Conservation (phyloP, 1,139 yeast species). For the Taphrina sp. region DNA sequence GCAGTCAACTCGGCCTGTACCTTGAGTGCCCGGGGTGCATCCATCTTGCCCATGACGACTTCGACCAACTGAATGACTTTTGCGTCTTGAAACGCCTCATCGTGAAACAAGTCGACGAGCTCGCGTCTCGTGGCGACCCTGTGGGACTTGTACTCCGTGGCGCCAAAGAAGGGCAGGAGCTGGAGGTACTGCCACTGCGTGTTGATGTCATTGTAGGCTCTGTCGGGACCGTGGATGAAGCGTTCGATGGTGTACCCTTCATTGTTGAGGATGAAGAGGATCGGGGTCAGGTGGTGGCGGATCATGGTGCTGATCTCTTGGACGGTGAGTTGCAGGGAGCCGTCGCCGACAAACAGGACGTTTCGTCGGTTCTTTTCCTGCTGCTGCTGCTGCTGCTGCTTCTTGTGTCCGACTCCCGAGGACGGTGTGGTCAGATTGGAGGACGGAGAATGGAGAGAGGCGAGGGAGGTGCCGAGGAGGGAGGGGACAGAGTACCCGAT, state of each 20-base stretch:
- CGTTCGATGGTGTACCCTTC: slow-evolving; percentile 87
- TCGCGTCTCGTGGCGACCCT: slow-evolving; percentile 45
- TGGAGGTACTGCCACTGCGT: slow-evolving; percentile 76
- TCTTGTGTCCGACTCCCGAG: no score
- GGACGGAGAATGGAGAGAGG: slow-evolving; percentile 57
- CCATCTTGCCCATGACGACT: slow-evolving; percentile 56
- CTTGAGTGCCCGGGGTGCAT: slow-evolving; percentile 59
- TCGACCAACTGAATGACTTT: slow-evolving; percentile 57
- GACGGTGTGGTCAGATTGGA: no score
- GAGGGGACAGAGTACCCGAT: slow-evolving; percentile 88
- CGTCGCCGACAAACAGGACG: slow-evolving; percentile 78
- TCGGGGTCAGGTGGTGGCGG: slow-evolving; percentile 59
- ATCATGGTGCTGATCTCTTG: slow-evolving; percentile 73
- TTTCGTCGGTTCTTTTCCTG: slow-evolving; percentile 56
- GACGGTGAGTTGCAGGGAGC: slow-evolving; percentile 86
- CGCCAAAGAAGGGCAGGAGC: slow-evolving; percentile 65
- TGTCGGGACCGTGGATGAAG: slow-evolving; percentile 71
- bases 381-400: no score
- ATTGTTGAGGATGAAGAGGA: slow-evolving; percentile 71
- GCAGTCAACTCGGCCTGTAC: slow-evolving; percentile 39
- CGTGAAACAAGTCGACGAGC: slow-evolving; percentile 46
- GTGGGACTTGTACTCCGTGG: slow-evolving; percentile 46
- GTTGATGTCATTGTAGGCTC: slow-evolving; percentile 75
- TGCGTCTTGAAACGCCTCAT: slow-evolving; percentile 43
- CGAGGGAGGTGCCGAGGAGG: slow-evolving; percentile 72